These are phyloP conservation scores for Plasmodium sp. DNA, from an alignment of 169 alveolate species.

Conservation along the genomic window DNA sequence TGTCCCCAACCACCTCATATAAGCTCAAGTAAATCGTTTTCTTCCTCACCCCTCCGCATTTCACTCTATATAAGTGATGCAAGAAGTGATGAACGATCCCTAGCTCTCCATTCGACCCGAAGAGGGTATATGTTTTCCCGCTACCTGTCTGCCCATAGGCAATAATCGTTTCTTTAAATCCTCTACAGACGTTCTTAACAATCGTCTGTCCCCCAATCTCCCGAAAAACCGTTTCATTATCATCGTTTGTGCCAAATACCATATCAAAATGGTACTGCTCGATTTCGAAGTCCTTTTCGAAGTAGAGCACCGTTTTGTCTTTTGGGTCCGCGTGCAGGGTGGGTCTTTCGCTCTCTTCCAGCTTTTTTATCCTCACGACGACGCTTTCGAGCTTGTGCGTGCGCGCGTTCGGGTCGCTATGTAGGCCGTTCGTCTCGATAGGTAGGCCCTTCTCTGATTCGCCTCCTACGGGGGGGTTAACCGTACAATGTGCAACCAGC, in stretches of 20 bases:
- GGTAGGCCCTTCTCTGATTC: not conserved
- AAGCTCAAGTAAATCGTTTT: slow-evolving; percentile 31
- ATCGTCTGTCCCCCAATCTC: slow-evolving; percentile 57
- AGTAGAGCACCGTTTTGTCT: slow-evolving; percentile 33
- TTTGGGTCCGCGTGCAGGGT: slow-evolving; percentile 58
- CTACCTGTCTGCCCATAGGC: slow-evolving; percentile 67
- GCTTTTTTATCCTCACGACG: slow-evolving; percentile 42
- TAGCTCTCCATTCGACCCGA: slow-evolving; percentile 47
- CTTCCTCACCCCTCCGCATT: not conserved
- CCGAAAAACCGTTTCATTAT: slow-evolving; percentile 22
- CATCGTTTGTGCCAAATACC: slow-evolving; percentile 42
- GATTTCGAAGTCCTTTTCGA: slow-evolving; percentile 43
- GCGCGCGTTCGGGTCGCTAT: not conserved
- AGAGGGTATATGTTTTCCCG: slow-evolving; percentile 54
- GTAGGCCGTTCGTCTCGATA: not conserved
- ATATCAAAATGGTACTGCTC: slow-evolving; percentile 49
- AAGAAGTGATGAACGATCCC: slow-evolving; percentile 38
- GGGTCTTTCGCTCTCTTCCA: slow-evolving; percentile 28
- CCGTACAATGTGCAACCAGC: not conserved
- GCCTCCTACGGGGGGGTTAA: not conserved
- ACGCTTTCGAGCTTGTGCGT: slow-evolving; percentile 32
- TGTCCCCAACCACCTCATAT: slow-evolving; percentile 52
- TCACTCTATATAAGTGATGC: slow-evolving; percentile 19
- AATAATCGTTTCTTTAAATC: slow-evolving; percentile 53
- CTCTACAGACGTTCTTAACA: slow-evolving; percentile 35